These are phyloP conservation scores for Microcyclospora tardicrescens DNA, from an alignment of 2,329 filamentous ascomycete species.

Conservation along the genomic window DNA sequence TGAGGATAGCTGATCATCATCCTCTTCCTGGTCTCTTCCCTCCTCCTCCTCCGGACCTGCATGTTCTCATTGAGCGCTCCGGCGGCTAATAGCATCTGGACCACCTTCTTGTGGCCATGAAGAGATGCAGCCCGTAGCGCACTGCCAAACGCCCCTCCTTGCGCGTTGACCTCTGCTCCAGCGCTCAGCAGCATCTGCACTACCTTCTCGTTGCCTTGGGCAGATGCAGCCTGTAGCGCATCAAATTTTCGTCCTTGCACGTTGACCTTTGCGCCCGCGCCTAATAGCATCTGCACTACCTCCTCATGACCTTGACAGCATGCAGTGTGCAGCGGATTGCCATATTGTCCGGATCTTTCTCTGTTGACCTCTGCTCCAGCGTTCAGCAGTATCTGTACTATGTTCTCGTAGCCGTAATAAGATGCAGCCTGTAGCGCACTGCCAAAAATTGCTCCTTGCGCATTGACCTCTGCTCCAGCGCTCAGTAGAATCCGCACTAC, in stretches of 20 bases:
- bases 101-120: constrained; percentile 3
- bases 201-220: constrained; percentile 2
- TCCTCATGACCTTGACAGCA: constrained; percentile 1
- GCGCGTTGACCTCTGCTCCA: constrained; percentile 8
- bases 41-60: no score
- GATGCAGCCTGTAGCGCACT: constrained; percentile 2
- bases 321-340: constrained; percentile 5
- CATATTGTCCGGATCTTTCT: background rate
- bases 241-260: no score
- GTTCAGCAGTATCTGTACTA: constrained; percentile 3
- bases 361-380: constrained; percentile 9
- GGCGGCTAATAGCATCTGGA: constrained; percentile 11
- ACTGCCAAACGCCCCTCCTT: constrained; percentile 1
- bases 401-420: background rate
- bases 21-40: no score
- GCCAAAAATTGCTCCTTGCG: background rate
- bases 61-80: no score
- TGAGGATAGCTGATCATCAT: no score
- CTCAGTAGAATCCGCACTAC: constrained; percentile 8
- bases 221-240: no score
- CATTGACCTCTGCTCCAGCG: constrained; percentile 8
- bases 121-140: constrained; percentile 1
- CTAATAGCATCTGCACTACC: constrained; percentile 6
- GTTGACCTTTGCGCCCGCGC: no score
- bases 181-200: constrained; percentile 8